Base-by-base conservation (phyloP, 768 basidiomycete genomes). In the Termitomyces titanicus region DNA sequence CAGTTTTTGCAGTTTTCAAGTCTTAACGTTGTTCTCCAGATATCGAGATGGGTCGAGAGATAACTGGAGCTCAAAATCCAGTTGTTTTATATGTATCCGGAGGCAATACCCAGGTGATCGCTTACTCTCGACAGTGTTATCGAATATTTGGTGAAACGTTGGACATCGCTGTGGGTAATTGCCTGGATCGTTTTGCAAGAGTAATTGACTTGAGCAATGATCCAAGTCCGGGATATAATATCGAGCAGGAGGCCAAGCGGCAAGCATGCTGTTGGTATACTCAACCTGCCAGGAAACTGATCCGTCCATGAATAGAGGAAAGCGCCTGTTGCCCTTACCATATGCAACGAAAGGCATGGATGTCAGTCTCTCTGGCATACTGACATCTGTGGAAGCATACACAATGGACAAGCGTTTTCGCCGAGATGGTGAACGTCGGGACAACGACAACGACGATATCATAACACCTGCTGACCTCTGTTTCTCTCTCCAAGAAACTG, bases 331-430 rank as follows among this genome's bases (percentile, higher is more conserved):
- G 2, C 74, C 86, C 3, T 76, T 99, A 44, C 95, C 97, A 3
- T 99, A 98, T 68, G 81, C 94, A 3, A 99, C 95, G 1, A 99
- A 99, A 67, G 97, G 97, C 27, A 99, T 99, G 97, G 97, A 99
- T 68, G 73, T 98, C 61, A 91, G 94, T 61, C 77, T 99, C 58
- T 95, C 95, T n/a, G 97, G 97, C 1, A 86, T 99, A 54, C 73
- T 98, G 40, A 88, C 92, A 4, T 85, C 93, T 2, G 82, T 84
- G 9, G 97, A 98, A 72, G 85, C 88, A 2, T 94, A 92, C 64
- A 97, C 93, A 3, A 63, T 72, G 51, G 94, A 98, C 73, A 90
- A 88, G 67, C 83, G 88, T n/a, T 98, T 79, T 71, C 79, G 85
- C n/a, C 64, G 79, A 15, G 72, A 76, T 31, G 76, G 72, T 13